A percentile compares a stretch with the other conserved stretches of the same genome.
These are phyloP conservation scores for Curvularia hawaiiensis DNA, from an alignment of 2,329 filamentous ascomycete genomes.

Conservation along the genomic window DNA sequence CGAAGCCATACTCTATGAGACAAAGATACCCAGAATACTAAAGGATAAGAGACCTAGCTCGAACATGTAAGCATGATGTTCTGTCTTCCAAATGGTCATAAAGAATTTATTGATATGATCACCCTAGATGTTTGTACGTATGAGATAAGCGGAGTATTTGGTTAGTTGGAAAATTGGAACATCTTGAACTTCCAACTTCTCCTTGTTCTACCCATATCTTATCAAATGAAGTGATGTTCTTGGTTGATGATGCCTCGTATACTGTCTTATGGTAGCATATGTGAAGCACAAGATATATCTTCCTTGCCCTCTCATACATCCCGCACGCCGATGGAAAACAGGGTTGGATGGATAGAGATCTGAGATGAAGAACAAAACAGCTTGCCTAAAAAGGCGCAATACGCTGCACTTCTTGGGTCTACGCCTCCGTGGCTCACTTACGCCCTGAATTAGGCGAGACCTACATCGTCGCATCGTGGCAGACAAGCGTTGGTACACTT, in stretches of 20 bases:
- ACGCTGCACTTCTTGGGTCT: not conserved
- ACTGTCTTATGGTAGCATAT: not conserved
- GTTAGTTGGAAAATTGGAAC: not conserved
- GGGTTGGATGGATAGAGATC: not conserved
- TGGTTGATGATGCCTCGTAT: not conserved
- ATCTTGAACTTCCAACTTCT: not conserved
- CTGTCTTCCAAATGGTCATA: no score
- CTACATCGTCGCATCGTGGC: not conserved
- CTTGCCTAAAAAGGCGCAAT: not conserved
- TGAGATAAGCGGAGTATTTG: not conserved
- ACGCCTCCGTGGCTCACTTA: not conserved
- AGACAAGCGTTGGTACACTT: not conserved
- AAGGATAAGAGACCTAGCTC: no score
- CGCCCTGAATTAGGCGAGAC: not conserved
- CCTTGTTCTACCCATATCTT: not conserved
- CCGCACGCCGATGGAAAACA: not conserved
- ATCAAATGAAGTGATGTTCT: not conserved
- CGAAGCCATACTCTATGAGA: no score
- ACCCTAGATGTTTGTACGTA: not conserved
- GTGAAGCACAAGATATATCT: not conserved
- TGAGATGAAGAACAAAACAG: not conserved
- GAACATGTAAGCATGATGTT: no score
- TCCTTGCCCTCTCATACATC: not conserved
- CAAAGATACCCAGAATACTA: no score
- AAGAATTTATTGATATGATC: no score